phyloP scores from a whole-genome alignment of 2,329 filamentous ascomycete genomes.

The Septoria linicola region DNA sequence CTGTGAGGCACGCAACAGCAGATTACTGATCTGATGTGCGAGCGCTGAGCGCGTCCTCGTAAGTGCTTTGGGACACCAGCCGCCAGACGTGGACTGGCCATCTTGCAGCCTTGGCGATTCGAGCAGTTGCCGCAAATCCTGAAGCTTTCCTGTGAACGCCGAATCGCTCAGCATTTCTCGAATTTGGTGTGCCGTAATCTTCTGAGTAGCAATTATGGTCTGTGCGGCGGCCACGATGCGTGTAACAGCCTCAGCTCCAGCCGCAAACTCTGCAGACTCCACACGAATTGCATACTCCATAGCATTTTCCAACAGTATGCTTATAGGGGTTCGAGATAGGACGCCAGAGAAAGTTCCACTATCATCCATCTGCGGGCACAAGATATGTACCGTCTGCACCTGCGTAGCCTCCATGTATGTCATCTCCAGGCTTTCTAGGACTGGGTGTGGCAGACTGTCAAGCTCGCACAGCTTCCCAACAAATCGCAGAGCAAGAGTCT shows the following conservation, averaged over 20 bases:
- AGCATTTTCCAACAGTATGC: conserved; percentile 21
- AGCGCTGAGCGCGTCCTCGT: conserved; percentile 22
- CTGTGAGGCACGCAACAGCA: conserved; percentile 24
- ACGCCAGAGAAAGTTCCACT: conserved; percentile 24
- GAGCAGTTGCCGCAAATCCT: conserved; percentile 7
- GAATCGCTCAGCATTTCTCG: conserved; percentile 20
- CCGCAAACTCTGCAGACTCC: conserved; percentile 17
- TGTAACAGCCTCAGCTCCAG: conserved; percentile 22
- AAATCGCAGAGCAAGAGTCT: conserved; percentile 32
- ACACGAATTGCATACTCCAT: conserved; percentile 19
- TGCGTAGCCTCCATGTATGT: conserved; percentile 22
- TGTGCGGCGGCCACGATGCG: conserved; percentile 15
- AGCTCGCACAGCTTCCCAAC: conserved; percentile 29
- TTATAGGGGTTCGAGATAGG: conserved; percentile 22
- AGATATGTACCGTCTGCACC: conserved; percentile 19
- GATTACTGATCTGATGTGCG: conserved; percentile 24
- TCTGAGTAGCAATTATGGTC: conserved; percentile 22
- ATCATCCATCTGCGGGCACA: conserved; percentile 24
- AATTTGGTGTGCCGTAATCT: conserved; percentile 23
- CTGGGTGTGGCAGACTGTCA: conserved; percentile 28
- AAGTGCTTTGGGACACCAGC: conserved; percentile 25
- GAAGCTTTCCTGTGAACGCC: conserved; percentile 16
- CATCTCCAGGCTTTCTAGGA: conserved; percentile 21
- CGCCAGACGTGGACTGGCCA: not conserved
- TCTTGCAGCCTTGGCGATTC: not conserved